Evolutionary conservation across 805 yeast species (phyloP).

Genomic region (Metschnikowia orientalis): DNA sequence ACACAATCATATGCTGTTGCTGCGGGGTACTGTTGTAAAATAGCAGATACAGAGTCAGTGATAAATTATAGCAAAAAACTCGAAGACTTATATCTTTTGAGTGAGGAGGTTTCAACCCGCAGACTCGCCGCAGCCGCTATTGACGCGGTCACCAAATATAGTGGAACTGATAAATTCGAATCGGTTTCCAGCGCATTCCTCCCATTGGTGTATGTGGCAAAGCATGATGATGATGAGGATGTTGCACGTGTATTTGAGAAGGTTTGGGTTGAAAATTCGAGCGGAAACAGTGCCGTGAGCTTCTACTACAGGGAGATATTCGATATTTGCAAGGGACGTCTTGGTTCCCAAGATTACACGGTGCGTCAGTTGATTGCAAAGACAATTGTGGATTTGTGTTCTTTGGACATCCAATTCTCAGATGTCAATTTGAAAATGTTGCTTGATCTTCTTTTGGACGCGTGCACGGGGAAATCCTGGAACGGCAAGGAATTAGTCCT

Average conservation of each 20-base stretch:
- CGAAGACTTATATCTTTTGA: constrained; percentile 54
- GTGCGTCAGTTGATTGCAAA: constrained; percentile 68
- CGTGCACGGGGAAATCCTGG: constrained; percentile 80
- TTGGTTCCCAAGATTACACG: constrained; percentile 55
- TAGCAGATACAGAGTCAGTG: constrained; percentile 50
- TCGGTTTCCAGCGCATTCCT: constrained; percentile 58
- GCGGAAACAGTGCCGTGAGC: constrained; percentile 65
- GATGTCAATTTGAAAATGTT: constrained; percentile 27
- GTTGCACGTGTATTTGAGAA: constrained; percentile 49
- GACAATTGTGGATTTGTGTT: constrained; percentile 57
- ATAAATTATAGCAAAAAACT: constrained; percentile 52
- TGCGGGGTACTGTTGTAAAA: constrained; percentile 70
- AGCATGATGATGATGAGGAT: constrained; percentile 52
- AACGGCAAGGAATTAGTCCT: constrained; percentile 77
- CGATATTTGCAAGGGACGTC: constrained; percentile 42
- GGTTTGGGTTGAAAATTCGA: constrained; percentile 75
- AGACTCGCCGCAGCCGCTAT: constrained; percentile 56
- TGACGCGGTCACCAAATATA: constrained; percentile 62
- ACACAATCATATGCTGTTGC: constrained; percentile 74
- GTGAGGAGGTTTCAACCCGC: constrained; percentile 40
- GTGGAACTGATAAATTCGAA: constrained; percentile 58
- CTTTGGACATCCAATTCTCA: constrained; percentile 29
- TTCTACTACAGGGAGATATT: constrained; percentile 69
- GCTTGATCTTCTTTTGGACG: constrained; percentile 50
- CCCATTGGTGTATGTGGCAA: constrained; percentile 77